Evolutionary conservation across 176 grass and related monocot genomes (phyloP), one percentile per base, ranked within the genome.

Genomic region (Carex scoparia): DNA sequence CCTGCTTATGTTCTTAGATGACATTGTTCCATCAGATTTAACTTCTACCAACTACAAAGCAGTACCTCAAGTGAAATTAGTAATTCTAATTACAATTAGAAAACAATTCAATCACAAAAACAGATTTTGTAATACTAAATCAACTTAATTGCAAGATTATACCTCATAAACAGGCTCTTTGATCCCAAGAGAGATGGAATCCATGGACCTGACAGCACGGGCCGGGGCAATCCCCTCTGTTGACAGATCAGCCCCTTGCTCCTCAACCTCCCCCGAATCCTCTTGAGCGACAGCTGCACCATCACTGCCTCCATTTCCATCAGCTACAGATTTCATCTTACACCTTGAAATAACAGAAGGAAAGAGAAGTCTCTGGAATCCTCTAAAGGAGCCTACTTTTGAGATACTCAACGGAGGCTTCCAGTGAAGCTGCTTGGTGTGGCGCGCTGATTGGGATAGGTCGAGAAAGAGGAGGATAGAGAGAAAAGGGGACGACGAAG

Each of bases 81-180:
- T 66, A 54, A 69, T 69, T 15, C 2, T 7, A 38, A 38, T 28
- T 23, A 9, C 61, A 63, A 63, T 63, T 16, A 69, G 66, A 10
- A 37, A 15, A 35, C 16, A 14, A 69, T 37, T 35, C 13, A 16
- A 69, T 27, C 12, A 40, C 13, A 37, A 3, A 30, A 38, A 69
- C 10, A 38, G 5, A 4, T 23, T 63, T 16, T 6, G 1, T 35
- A 8, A 10, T 23, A 63, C 61, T 63, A 27, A 63, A 63, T 27
- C 19, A 63, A n/a, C 61, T 28, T 63, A 23, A 4, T 48, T 48
- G 1, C 7, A 3, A 19, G 44, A 38, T 28, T 56, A 28, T 86
- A 97, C 94, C 92, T 94, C 95, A 81, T 98, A 98, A n/a, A 89
- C 91, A 18, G 95, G 92, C 61, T 94, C 92, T 89, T 66, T 94